Percentiles rank a stretch among this genome's conserved stretches.
These are phyloP conservation scores for Fusarium praegraminearum DNA, from an alignment of 2,329 filamentous ascomycete genomes.

Conservation along the genomic window DNA sequence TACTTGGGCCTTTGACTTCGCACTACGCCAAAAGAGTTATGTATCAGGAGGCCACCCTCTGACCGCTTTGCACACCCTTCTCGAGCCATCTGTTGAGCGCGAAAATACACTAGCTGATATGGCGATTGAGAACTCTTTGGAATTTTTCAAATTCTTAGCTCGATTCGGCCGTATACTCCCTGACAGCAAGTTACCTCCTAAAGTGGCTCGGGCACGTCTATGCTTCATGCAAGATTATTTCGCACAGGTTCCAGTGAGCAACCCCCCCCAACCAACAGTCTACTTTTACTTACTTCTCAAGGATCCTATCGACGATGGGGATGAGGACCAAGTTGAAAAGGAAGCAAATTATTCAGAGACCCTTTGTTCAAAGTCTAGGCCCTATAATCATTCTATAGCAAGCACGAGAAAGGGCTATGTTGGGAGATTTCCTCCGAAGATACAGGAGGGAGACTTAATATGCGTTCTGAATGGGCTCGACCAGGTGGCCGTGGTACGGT, in stretches of 20 bases:
- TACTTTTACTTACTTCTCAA: neutral
- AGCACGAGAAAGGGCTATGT: slow-evolving; percentile 2
- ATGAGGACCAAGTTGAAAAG: neutral
- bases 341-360: neutral
- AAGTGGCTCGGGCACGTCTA: neutral
- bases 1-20: neutral
- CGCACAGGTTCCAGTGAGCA: neutral
- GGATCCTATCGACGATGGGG: neutral
- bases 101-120: neutral
- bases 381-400: slow-evolving; percentile 1
- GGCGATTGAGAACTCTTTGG: neutral
- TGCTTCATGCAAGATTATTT: neutral
- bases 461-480: neutral
- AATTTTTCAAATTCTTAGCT: neutral
- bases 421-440: slow-evolving; percentile 4
- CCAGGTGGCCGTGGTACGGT: neutral
- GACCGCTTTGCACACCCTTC: neutral
- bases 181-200: neutral
- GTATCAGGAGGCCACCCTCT: slow-evolving; percentile 11
- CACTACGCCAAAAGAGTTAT: neutral
- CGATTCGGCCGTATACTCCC: neutral
- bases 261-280: neutral
- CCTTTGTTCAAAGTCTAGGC: neutral
- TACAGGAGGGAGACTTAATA: neutral
- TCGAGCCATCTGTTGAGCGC: neutral